Evolutionary conservation across 2,329 filamentous ascomycete species (phyloP).

Genomic region (Aspergillus ibericus): DNA sequence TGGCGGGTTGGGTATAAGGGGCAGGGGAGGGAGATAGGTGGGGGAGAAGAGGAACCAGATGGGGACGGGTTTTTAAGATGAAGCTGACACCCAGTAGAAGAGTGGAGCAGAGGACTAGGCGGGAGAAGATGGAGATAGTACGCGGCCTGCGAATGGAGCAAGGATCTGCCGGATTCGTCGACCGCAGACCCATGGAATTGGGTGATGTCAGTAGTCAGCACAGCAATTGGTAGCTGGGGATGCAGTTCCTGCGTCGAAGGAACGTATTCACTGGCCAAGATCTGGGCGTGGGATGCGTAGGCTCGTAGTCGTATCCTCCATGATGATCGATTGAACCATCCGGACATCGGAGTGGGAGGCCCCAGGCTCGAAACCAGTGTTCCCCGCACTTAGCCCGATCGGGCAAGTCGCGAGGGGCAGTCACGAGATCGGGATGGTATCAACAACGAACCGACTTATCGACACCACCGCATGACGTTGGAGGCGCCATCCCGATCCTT

Average conservation of each 20-base stretch:
- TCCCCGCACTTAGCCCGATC: constrained; percentile 6
- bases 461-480: constrained; percentile 20
- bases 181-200: constrained; percentile 18
- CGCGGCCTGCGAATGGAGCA: constrained; percentile 21
- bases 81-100: constrained; percentile 46
- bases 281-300: neutral
- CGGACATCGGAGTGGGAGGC: neutral
- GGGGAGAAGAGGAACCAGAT: constrained; percentile 41
- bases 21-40: constrained; percentile 23
- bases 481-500: constrained; percentile 5
- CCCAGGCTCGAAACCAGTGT: constrained; percentile 1
- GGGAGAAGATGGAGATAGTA: constrained; percentile 27
- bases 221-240: neutral
- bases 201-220: neutral
- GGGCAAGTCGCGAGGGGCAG: constrained; percentile 1
- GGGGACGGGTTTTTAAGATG: constrained; percentile 40
- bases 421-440: constrained; percentile 19
- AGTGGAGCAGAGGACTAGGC: constrained; percentile 37
- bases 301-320: neutral
- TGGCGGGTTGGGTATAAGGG: constrained; percentile 26
- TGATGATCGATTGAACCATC: too few relatives aligned
- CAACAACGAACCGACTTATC: neutral
- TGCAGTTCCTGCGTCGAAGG: neutral
- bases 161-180: constrained; percentile 21
- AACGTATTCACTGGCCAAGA: neutral